A percentile compares a stretch with the other conserved stretches of the same genome.
phyloP scores from a whole-genome alignment of 2,329 filamentous ascomycete species.

The Trichophyton schoenleinii region DNA sequence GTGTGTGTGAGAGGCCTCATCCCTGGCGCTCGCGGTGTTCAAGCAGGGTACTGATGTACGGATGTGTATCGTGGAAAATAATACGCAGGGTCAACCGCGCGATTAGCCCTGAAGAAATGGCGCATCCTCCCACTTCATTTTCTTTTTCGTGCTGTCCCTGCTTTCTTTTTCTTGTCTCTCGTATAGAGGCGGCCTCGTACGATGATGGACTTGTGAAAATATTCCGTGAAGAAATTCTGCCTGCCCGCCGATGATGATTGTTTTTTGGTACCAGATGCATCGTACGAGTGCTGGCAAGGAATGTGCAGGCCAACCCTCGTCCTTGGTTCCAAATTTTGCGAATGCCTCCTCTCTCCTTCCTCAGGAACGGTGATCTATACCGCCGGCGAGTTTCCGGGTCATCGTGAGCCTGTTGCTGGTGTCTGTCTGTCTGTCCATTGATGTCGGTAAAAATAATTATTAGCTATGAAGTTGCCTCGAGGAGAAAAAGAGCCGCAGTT shows the following conservation, averaged over 20 bases:
- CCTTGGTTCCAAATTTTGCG: neutral
- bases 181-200: neutral
- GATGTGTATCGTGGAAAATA: neutral
- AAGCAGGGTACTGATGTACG: neutral
- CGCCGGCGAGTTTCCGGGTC: neutral
- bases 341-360: neutral
- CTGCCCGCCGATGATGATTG: neutral
- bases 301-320: neutral
- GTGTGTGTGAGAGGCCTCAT: neutral
- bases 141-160: neutral
- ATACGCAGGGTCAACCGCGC: constrained; percentile 5
- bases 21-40: neutral
- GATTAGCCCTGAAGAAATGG: constrained; percentile 4
- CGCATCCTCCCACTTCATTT: neutral
- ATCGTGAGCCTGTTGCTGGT: neutral
- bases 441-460: neutral
- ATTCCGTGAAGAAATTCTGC: neutral
- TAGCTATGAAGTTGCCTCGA: too few relatives aligned
- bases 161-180: neutral
- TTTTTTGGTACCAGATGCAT: neutral
- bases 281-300: neutral
- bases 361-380: neutral
- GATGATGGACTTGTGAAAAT: neutral
- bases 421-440: neutral
- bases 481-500: too few relatives aligned